Base-by-base conservation (phyloP, 306 rosid genomes). In the Pueraria montana region DNA sequence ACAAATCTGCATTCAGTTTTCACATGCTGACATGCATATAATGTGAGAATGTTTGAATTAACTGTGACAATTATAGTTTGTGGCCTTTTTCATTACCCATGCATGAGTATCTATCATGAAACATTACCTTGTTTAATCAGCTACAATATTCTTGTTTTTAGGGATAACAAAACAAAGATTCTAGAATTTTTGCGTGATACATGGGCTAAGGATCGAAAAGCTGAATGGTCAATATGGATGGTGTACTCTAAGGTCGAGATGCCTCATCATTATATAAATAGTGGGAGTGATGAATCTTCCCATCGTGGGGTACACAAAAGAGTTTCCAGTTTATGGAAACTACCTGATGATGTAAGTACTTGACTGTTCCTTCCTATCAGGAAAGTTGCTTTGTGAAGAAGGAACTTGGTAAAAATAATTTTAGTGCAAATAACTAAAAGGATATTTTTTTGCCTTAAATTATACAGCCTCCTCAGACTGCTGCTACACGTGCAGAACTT, bases 171-270 rank as follows among this genome's bases (percentile, higher is more conserved):
- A 79, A 87, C 87, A 67, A 83, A 85, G 88, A 87, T 94, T 76
- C 75, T 92, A 74, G 90, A 92, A 71, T 81, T 84, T 86, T 81
- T 94, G 84, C 85, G 48, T 80, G 94, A 89, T 83, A 72, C 83
- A 2, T 94, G 97, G 95, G 90, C 94, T 32, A 92, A 70, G 90
- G 95, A 92, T 80, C 84, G 97, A 78, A 88, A 87, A 85, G 90
- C 95, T 65, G 98, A 94, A 43, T 94, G 97, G 97, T 92, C 98
- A 56, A 94, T 94, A 91, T 94, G 97, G 98, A 94, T 92, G 97
- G 92, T 94, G 40, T 86, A 92, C 83, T 85, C 98, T 38, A 94
- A 91, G 86, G 97, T 92, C 62, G 97, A 91, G 88, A 91, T 94
- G 98, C 97, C 98, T 66, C 97, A 91, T 86, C 92, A 94, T 74